Base-by-base conservation (phyloP, 805 yeast genomes). In the Candida chilensis region DNA sequence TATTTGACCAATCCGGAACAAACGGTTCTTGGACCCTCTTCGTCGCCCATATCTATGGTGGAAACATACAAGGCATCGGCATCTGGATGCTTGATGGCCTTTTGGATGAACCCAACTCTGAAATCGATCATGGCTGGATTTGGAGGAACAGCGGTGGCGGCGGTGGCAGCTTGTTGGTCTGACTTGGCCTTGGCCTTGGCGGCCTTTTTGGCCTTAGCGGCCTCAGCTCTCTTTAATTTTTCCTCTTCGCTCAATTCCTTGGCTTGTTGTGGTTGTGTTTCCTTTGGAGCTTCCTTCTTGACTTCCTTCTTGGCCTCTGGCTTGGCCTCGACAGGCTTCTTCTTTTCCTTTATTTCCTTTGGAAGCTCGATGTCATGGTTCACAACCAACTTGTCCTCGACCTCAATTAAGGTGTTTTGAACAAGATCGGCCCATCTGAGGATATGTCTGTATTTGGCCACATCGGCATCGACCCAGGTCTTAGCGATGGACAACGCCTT, bases 21-120 rank as follows among this genome's bases (percentile, higher is more conserved):
- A 34, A 92, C 95, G 18, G 97, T 92, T 68, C 99, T 78, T 50
- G 99, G 98, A 36, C 94, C 94, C 54, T 85, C 95, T 38, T 69
- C 88, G 47, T 92, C 99, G 43, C 98, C 99, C 68, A 84, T 78
- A 39, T 94, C 85, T 47, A 92, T 92, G 31, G 98, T 92, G 17
- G 97, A 92, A 34, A 92, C 95, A 55, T 92, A 92, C 47, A 92
- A 68, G 2, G 95, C 71, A 60, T 92, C 99, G 20, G 99, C 99
- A 56, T 92, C 90, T 39, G 98, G 98, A 64, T 92, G 99, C 57
- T 84, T 85, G 50, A 84, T 69, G 32, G 96, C 96, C 66, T 94
- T 92, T 64, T 90, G 87, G 50, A 92, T 92, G 69, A 79, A 86
- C 32, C 99, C 99, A 38, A 92, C 96, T 53, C 94, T 77, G 60